Evolutionary conservation across 805 yeast species (phyloP).

Genomic region (Danielia oregonensis): DNA sequence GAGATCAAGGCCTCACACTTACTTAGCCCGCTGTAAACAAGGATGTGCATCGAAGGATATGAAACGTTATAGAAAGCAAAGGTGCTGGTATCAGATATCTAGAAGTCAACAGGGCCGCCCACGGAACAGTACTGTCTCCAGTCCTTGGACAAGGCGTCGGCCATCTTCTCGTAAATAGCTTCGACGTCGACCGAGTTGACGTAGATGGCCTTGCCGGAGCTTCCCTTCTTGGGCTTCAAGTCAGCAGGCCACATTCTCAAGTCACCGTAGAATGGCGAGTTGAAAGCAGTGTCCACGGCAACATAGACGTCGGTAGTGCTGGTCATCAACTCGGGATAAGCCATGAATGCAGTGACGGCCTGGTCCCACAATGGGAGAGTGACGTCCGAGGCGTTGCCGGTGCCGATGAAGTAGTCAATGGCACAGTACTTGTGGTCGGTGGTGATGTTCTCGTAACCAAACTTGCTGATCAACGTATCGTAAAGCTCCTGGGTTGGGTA

Average conservation of each 20-base stretch:
- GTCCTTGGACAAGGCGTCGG: conserved; percentile 31
- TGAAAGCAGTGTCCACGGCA: conserved; percentile 38
- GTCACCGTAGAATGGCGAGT: conserved; percentile 41
- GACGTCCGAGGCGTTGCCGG: conserved; percentile 31
- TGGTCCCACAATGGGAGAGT: conserved; percentile 44
- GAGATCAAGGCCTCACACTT: too few species aligned
- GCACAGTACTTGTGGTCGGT: conserved; percentile 25
- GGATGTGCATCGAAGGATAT: too few species aligned
- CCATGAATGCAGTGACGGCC: conserved; percentile 36
- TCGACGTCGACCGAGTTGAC: conserved; percentile 29
- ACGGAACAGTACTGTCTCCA: conserved; percentile 34
- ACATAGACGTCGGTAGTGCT: conserved; percentile 26
- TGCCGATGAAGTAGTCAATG: conserved; percentile 26
- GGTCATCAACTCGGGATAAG: conserved; percentile 31
- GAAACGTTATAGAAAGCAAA: too few species aligned
- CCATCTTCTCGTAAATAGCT: conserved; percentile 25
- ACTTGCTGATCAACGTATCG: conserved; percentile 31
- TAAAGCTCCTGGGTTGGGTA: conserved; percentile 37
- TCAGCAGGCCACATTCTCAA: conserved; percentile 36
- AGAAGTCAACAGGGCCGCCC: background rate
- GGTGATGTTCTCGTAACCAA: conserved; percentile 27
- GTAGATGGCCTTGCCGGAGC: conserved; percentile 34
- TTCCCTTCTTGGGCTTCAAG: conserved; percentile 31
- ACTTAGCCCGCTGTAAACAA: too few species aligned
- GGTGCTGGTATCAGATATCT: too few species aligned